Percentiles rank a stretch among this genome's conserved stretches.
phyloP scores from a whole-genome alignment of 2,329 filamentous ascomycete genomes.

The Metarhizium guizhouense region DNA sequence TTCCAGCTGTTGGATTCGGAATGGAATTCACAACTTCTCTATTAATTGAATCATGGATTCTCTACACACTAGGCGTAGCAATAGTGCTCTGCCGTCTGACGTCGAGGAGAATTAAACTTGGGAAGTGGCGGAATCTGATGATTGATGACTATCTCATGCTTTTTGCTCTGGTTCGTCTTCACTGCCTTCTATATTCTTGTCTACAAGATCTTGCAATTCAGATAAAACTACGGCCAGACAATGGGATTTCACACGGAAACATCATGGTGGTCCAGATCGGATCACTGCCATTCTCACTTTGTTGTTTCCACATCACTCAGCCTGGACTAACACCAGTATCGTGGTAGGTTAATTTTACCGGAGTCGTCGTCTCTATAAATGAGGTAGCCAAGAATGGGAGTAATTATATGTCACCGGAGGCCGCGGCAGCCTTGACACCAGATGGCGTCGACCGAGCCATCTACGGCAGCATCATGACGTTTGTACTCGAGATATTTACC shows the following conservation, averaged over 20 bases:
- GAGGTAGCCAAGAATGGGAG: constrained; percentile 33
- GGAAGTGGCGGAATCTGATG: constrained; percentile 37
- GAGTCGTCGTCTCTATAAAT: constrained; percentile 32
- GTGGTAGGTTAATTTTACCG: constrained; percentile 17
- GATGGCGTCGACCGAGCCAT: constrained; percentile 31
- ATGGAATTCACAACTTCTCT: constrained; percentile 19
- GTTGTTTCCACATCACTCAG: too few species aligned
- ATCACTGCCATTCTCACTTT: too few species aligned
- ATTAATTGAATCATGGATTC: constrained; percentile 21
- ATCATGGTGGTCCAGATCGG: neutral
- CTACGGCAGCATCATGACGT: constrained; percentile 44
- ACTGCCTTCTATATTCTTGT: neutral
- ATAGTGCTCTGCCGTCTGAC: constrained; percentile 17
- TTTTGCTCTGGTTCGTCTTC: constrained; percentile 30
- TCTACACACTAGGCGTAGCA: constrained; percentile 17
- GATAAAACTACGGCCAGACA: too few species aligned
- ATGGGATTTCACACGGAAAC: neutral
- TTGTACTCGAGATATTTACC: constrained; percentile 44
- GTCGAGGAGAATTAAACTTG: constrained; percentile 28
- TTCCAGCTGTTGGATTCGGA: neutral
- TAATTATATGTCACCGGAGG: constrained; percentile 31
- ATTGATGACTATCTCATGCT: constrained; percentile 50
- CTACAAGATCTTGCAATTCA: neutral
- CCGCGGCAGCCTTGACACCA: constrained; percentile 32
- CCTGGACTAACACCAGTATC: neutral